These are phyloP conservation scores for Pythium diclinum DNA, from an alignment of 352 stramenopile genomes.

Conservation along the genomic window DNA sequence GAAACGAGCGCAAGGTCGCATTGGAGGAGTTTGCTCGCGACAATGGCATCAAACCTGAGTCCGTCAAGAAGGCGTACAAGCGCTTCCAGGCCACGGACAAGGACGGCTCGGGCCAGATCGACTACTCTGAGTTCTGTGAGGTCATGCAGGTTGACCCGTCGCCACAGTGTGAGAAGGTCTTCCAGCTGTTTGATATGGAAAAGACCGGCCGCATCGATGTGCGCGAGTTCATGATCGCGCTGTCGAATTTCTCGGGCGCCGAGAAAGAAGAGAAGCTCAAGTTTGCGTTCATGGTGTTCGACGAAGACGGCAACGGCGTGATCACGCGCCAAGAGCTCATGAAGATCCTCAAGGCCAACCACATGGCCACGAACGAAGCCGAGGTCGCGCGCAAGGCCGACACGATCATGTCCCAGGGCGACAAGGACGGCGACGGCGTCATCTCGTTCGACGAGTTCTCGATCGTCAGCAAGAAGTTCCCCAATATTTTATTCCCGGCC, in stretches of 20 bases:
- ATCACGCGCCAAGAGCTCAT: slow-evolving; percentile 94
- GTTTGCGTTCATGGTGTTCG: slow-evolving; percentile 95
- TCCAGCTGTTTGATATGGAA: slow-evolving; percentile 94
- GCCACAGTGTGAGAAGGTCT: slow-evolving; percentile 90
- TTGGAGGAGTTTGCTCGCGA: slow-evolving; percentile 93
- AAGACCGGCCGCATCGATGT: slow-evolving; percentile 91
- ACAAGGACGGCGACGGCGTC: slow-evolving; percentile 95
- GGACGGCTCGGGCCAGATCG: slow-evolving; percentile 92
- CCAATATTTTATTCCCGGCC: slow-evolving; percentile 93
- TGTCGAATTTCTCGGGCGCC: slow-evolving; percentile 93
- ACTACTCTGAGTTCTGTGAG: slow-evolving; percentile 97
- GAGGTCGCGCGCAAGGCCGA: slow-evolving; percentile 95
- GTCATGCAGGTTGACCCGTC: slow-evolving; percentile 93
- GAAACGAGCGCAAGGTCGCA: slow-evolving; percentile 89
- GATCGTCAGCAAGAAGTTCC: slow-evolving; percentile 95
- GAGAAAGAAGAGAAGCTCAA: slow-evolving; percentile 97
- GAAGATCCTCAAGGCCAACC: slow-evolving; percentile 95
- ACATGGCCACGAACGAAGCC: slow-evolving; percentile 90
- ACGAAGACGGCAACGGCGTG: slow-evolving; percentile 93
- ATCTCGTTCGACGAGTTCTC: slow-evolving; percentile 98
- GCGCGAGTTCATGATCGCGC: slow-evolving; percentile 93
- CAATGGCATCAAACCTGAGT: slow-evolving; percentile 95
- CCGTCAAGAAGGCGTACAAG: slow-evolving; percentile 96
- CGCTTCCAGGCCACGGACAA: slow-evolving; percentile 94
- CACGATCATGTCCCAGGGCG: slow-evolving; percentile 96